phyloP scores from a whole-genome alignment of 495 filamentous ascomycete species.

The Penicillium tannophilum region DNA sequence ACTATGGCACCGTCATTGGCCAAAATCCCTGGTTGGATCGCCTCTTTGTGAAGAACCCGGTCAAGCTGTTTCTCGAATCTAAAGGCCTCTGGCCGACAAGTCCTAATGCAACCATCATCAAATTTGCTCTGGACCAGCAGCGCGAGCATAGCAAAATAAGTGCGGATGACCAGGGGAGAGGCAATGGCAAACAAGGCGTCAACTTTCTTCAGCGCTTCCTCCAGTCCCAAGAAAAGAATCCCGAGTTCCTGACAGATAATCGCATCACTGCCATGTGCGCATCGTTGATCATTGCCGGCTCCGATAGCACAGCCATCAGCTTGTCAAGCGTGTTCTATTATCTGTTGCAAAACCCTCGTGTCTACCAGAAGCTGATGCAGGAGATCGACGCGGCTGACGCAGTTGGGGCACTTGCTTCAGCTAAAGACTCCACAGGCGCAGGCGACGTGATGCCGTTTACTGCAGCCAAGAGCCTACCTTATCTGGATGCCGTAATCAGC shows the following conservation, averaged over 20 bases:
- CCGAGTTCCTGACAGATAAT: not conserved
- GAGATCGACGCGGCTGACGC: not conserved
- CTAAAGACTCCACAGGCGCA: not conserved
- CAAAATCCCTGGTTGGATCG: not conserved
- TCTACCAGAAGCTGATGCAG: not conserved
- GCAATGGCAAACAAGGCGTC: not conserved
- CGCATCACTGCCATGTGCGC: not conserved
- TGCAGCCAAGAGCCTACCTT: not conserved
- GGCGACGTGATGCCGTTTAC: no score
- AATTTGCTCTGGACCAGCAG: not conserved
- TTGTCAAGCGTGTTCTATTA: not conserved
- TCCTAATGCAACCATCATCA: no score
- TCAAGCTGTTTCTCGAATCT: not conserved
- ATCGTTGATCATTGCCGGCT: not conserved
- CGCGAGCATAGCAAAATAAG: not conserved
- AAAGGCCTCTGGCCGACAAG: no score
- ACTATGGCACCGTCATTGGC: not conserved
- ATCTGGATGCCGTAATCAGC: not conserved
- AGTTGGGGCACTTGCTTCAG: not conserved
- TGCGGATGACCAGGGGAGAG: not conserved
- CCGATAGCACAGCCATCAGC: not conserved
- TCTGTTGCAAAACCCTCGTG: not conserved
- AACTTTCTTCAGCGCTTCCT: not conserved
- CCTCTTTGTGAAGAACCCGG: not conserved
- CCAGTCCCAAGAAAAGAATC: not conserved